Conservation (phyloP, 1,139 yeast species). For the Kazachstania sp. region DNA sequence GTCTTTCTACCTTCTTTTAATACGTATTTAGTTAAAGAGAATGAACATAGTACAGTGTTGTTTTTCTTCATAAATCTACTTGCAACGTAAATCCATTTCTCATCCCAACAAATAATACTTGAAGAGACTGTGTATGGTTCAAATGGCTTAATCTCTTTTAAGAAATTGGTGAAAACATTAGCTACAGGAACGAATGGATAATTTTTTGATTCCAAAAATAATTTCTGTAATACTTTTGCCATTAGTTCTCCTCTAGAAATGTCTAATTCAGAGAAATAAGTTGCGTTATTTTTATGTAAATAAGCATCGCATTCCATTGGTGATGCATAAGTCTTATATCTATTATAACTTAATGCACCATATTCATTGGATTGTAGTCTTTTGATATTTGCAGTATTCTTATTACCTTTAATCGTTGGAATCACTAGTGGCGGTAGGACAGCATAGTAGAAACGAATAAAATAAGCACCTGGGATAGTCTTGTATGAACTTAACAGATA, state of each 20-base stretch:
- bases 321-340: constrained; percentile 52
- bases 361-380: constrained; percentile 16
- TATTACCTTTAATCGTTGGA: constrained; percentile 25
- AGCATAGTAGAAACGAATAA: constrained; percentile 49
- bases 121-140: constrained; percentile 48
- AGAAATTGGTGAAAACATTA: constrained; percentile 57
- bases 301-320: constrained; percentile 79
- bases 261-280: constrained; percentile 80
- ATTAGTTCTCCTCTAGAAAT: constrained; percentile 63
- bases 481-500: constrained; percentile 39
- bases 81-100: constrained; percentile 72
- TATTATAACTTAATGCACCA: constrained; percentile 38
- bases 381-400: constrained; percentile 18
- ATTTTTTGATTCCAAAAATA: constrained; percentile 39
- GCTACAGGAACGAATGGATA: constrained; percentile 77
- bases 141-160: constrained; percentile 65
- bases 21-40: constrained; percentile 71
- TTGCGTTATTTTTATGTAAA: constrained; percentile 77
- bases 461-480: constrained; percentile 62
- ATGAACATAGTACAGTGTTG: constrained; percentile 42
- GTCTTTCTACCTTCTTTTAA: constrained; percentile 68
- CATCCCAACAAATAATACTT: constrained; percentile 73
- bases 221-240: constrained; percentile 45
- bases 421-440: constrained; percentile 37
- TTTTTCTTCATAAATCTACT: constrained; percentile 40